Conservation (phyloP, 805 yeast species). For the Metschnikowia cerradonensis region DNA sequence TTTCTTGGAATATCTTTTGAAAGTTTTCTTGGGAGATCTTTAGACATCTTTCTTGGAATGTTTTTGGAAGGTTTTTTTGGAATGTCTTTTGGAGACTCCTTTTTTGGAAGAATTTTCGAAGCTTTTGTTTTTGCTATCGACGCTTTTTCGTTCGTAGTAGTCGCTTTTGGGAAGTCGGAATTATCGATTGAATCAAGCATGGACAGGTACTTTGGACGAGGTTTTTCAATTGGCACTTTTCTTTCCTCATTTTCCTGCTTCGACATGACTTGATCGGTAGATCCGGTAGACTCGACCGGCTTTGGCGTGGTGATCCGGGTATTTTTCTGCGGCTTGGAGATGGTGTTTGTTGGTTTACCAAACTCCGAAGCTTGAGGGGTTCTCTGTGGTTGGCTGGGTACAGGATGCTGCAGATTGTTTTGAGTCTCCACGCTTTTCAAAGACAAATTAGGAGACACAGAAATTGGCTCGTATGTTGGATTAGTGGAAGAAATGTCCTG, state of each 20-base stretch:
- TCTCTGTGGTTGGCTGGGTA: background rate
- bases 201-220: background rate
- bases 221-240: background rate
- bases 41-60: background rate
- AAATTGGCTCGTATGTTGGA: conserved; percentile 2
- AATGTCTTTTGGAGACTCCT: background rate
- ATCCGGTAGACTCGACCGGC: background rate
- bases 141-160: background rate
- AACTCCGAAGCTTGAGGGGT: background rate
- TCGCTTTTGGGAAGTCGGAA: background rate
- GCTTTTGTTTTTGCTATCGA: background rate
- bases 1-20: background rate
- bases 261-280: background rate
- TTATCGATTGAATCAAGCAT: background rate
- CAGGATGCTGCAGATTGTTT: background rate
- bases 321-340: background rate
- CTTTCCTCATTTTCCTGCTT: background rate
- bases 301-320: background rate
- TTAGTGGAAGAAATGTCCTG: background rate
- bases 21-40: background rate
- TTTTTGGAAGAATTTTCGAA: background rate
- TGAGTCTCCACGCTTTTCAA: background rate
- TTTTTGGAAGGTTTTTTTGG: background rate
- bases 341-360: background rate
- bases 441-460: conserved; percentile 3